Evolutionary conservation across 345 rosid species (phyloP), one percentile per base, ranked within the genome.

Genomic region (Salix arbutifolia): DNA sequence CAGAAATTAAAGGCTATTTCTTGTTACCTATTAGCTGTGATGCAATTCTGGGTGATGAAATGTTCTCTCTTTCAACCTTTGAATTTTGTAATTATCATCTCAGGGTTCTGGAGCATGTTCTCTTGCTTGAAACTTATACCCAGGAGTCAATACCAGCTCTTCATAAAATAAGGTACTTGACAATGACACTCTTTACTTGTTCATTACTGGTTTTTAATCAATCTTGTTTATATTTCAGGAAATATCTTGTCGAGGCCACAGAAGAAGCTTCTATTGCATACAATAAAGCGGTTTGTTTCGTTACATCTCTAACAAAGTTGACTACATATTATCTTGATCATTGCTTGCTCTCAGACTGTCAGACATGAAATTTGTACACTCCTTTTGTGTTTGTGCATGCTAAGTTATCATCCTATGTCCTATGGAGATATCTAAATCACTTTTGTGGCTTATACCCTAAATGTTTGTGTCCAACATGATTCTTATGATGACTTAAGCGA

Each of bases 221-320:
- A 37, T 53, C 18, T 56, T n/a, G 26, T 60, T 53, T 74, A 71
- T 42, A 67, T 70, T 68, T 61, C 85, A 96, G 99, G 90, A 93
- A 92, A 79, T 91, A 88, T 83, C 95, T 96, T 60, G 90, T 89
- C 0, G 99, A 96, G 85, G 98, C 98, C 56, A 93, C 97, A 0
- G 97, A 96, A 81, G 98, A 93, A 88, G 97, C 98, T 80, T 91
- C 98, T 74, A 85, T 90, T 79, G 97, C 94, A 56, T 96, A 96
- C 71, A 96, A 91, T 80, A 96, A 96, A 91, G 97, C 98, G 88
- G 99, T 96, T 77, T 79, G 92, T 86, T 56, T 74, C 78, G 46
- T 76, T 48, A 60, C 82, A 73, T 71, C 23, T 52, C 58, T 2
- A 17, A 16, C 6, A 19, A 52, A 72, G 37, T 11, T 9, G 18